Evolutionary conservation across 352 stramenopile genomes (phyloP), one percentile per base, ranked within the genome.

Genomic region (Globisporangium echinulatum): DNA sequence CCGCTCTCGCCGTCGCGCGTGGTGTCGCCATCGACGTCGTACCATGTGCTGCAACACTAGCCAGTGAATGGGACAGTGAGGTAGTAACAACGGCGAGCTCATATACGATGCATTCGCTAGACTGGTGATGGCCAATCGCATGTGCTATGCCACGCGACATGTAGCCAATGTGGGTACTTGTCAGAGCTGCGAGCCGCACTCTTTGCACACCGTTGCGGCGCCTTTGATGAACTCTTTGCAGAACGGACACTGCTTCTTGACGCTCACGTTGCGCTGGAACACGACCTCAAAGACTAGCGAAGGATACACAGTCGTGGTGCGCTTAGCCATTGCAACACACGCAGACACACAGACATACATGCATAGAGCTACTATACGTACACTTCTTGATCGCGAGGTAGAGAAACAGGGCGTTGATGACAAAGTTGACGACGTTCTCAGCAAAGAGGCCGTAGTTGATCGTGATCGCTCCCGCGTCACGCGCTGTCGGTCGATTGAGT

Each of bases 141-240:
- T 33, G 25, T 33, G 25, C 25, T 33, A 33, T 33, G 25, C 25
- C 25, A 33, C 1, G 25, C 25, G 25, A 33, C 25, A 33, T 1
- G 25, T 33, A 33, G 25, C 25, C 25, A 33, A 33, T 33, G 25
- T 33, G 25, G 25, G 25, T 33, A 33, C 25, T 33, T 44, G 40
- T 49, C 46, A 61, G 7, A 68, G 48, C 46, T 61, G 39, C 17
- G 62, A 69, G 44, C 70, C 67, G 57, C 70, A 77, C 37, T 74
- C 64, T 54, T 77, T 77, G 61, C 70, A 77, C 36, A 73, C 56
- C 1, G 57, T 62, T 14, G 79, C 79, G 10, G 70, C 74, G 3
- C 79, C 79, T 44, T 83, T 82, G 56, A 89, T 69, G 55, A 84
- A 86, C 58, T 89, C 79, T 50, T 86, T 87, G 64, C 79, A 89